Evolutionary conservation across 345 rosid genomes (phyloP).

Genomic region (Kernera saxatilis): DNA sequence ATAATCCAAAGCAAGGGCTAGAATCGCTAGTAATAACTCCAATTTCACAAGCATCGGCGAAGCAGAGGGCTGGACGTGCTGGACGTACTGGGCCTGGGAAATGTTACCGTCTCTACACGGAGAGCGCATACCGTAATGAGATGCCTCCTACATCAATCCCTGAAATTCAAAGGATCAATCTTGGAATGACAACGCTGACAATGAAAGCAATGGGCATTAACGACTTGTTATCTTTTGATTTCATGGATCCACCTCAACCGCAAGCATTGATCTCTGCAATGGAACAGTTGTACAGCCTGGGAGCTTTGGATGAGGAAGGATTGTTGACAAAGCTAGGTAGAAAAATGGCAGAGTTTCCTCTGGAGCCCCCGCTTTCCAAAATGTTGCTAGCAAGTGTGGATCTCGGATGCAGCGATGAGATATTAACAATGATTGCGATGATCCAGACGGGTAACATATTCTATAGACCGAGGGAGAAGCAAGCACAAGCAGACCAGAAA

Average conservation of each 20-base stretch:
- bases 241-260: slow-evolving; percentile 40
- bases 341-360: slow-evolving; percentile 93
- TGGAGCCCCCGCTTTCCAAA: slow-evolving; percentile 82
- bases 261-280: slow-evolving; percentile 79
- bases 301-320: slow-evolving; percentile 86
- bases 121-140: slow-evolving; percentile 54
- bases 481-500: slow-evolving; percentile 91
- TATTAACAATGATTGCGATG: slow-evolving; percentile 81
- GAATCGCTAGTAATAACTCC: slow-evolving; percentile 72
- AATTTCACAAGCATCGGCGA: slow-evolving; percentile 79
- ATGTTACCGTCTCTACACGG: slow-evolving; percentile 71
- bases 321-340: slow-evolving; percentile 83
- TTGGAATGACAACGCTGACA: slow-evolving; percentile 50
- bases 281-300: slow-evolving; percentile 78
- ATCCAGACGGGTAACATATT: slow-evolving; percentile 82
- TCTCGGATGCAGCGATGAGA: slow-evolving; percentile 89
- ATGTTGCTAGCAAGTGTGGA: slow-evolving; percentile 92
- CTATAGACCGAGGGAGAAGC: slow-evolving; percentile 85
- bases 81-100: slow-evolving; percentile 86
- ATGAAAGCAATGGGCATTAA: slow-evolving; percentile 96
- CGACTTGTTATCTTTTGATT: slow-evolving; percentile 39
- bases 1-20: slow-evolving; percentile 72
- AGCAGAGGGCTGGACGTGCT: slow-evolving; percentile 80
- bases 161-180: slow-evolving; percentile 85
- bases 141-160: slow-evolving; percentile 68